Conservation (phyloP, 106 monocot genomes). For the Vanilla planifolia region DNA sequence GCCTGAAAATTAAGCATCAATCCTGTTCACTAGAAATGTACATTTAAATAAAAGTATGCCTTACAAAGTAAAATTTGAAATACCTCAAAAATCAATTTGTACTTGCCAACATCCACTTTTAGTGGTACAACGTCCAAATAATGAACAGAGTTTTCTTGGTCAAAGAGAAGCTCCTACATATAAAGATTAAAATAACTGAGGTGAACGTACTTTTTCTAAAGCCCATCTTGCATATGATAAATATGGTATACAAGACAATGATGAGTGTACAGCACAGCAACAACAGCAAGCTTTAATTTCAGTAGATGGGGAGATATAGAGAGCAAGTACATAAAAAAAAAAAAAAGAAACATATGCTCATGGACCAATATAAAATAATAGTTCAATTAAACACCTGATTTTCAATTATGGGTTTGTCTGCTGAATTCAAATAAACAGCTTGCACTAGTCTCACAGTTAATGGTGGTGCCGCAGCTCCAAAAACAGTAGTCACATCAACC, state of each 20-base stretch:
- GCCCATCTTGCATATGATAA: not conserved
- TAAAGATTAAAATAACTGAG: slow-evolving; percentile 8
- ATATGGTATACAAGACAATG: not conserved
- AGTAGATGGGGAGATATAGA: not conserved
- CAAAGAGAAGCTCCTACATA: slow-evolving; percentile 73
- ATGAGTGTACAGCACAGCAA: too few species aligned
- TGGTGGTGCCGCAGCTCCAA: slow-evolving; percentile 75
- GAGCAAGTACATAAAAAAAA: not conserved
- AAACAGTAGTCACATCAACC: slow-evolving; percentile 88
- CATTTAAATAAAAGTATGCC: slow-evolving; percentile 1
- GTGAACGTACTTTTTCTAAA: not conserved
- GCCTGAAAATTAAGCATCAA: slow-evolving; percentile 34
- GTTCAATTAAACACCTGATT: slow-evolving; percentile 44
- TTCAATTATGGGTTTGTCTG: slow-evolving; percentile 33
- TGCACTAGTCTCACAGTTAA: slow-evolving; percentile 64
- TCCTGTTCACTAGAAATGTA: slow-evolving; percentile 3
- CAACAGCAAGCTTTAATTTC: too few species aligned
- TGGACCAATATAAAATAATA: not conserved
- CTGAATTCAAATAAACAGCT: slow-evolving; percentile 36
- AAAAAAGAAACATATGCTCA: not conserved
- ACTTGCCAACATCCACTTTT: slow-evolving; percentile 86
- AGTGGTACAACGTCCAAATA: slow-evolving; percentile 62
- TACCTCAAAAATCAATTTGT: slow-evolving; percentile 79
- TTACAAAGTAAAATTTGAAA: slow-evolving; percentile 8
- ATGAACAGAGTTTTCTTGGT: slow-evolving; percentile 52